Evolutionary conservation across 257 asterid species (phyloP), one percentile per base, ranked within the genome.

Genomic region (Solanum neorickii): DNA sequence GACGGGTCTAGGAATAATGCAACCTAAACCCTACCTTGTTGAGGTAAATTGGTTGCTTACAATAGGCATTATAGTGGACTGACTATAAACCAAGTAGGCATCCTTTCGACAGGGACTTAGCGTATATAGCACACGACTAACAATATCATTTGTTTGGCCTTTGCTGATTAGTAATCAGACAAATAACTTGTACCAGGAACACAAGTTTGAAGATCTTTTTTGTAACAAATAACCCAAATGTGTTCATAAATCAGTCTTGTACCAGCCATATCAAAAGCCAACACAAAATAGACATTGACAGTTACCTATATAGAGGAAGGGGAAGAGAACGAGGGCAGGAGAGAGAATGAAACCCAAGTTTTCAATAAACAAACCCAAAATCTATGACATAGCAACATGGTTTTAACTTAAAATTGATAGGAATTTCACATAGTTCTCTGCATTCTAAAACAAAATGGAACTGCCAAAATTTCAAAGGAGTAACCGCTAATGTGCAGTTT

Each of bases 371-470:
- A 82, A 82, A 14, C 70, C 20, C 25, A 3, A 82, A 80, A 49
- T 18, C 69, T 18, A 29, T 82, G 46, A 52, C 85, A 82, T 31
- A 29, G 46, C 85, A 49, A 31, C 70, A 49, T 5, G 46, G 85
- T 31, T 29, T 20, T 16, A 82, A 82, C 68, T 29, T 37, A 49
- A 78, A 78, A 47, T 31, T 20, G 18, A 49, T 49, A 82, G 85
- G 25, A 49, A 20, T 29, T 82, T 82, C 85, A 82, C 85, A 82
- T 29, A 52, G 85, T 82, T 82, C 85, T 29, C 82, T 68, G 87
- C 87, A 85, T 85, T 85, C 87, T 85, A 85, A 82, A 85, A n/a
- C 82, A 65, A 65, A 68, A 85, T 41, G 29, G 6, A 84, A 85
- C 21, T 18, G 82, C 20, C 87, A 85, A 85, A 85, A 85, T 85